Evolutionary conservation across 2,329 filamentous ascomycete species (phyloP), one percentile per base, ranked within the genome.

Genomic region (Gaeumannomyces tritici): DNA sequence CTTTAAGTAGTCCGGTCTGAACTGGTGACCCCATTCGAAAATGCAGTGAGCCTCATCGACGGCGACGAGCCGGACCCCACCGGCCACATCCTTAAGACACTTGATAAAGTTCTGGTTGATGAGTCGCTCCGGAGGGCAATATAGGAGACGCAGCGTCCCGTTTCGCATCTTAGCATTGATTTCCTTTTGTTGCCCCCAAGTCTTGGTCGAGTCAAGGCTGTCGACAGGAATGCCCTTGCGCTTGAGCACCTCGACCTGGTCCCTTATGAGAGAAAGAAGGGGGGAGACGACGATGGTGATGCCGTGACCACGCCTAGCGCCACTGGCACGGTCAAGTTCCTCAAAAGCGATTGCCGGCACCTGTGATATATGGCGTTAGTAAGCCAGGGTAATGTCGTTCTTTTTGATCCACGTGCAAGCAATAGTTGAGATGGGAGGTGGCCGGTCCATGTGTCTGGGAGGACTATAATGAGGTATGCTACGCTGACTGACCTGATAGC

Each of bases 11-110:
- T 92, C 90, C 35, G 88, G 90, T 26, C 93, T 89, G 72, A 98
- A 98, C 73, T 98, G 93, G 73, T 98, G 93, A 1, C 93, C 93
- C 93, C 93, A 97, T 86, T 97, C 93, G 27, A 91, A 96, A 68
- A 98, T 96, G 73, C 93, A 98, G 73, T 98, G 93, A 2, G 93
- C 93, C 76, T 98, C 93, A 70, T 98, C 93, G 63, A 98, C 87
- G 59, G 90, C 93, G 66, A 98, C 86, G 18, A 93, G 86, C 13
- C 89, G 88, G 21, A 98, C 83, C 74, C 97, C 91, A 62, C 84
- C 84, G 73, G 97, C 92, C 63, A 85, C 79, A 71, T 97, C 78
- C 64, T 83, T 82, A 8, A 97, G 78, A 59, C 87, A 84, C 64
- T 86, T 83, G 54, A 93, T 88, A 73, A 98, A 97, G 63, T 82